phyloP scores from a whole-genome alignment of 2,329 filamentous ascomycete genomes.

The Lachnellula cervina region DNA sequence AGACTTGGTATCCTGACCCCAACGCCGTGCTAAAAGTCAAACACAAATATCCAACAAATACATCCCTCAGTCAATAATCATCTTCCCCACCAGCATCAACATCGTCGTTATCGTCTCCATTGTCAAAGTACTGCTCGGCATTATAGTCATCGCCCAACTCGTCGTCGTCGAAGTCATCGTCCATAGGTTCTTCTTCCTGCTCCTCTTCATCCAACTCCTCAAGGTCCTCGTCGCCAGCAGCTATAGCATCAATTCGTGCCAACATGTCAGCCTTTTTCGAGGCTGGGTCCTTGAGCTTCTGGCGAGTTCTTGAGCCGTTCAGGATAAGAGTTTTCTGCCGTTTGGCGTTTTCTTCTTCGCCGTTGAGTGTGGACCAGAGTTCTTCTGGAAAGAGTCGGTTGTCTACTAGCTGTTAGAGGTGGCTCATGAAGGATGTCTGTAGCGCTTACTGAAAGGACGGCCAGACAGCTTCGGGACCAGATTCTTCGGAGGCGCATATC shows the following conservation, averaged over 20 bases:
- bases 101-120: conserved; percentile 49
- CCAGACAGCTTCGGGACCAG: conserved; percentile 49
- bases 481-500: conserved; percentile 52
- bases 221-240: conserved; percentile 31
- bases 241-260: conserved; percentile 22
- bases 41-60: not conserved
- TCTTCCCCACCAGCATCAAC: conserved; percentile 45
- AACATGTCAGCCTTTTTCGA: conserved; percentile 30
- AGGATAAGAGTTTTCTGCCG: conserved; percentile 10
- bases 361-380: conserved; percentile 49
- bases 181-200: conserved; percentile 38
- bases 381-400: conserved; percentile 55
- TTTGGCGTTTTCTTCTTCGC: conserved; percentile 20
- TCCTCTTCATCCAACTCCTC: conserved; percentile 33
- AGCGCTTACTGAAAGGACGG: conserved; percentile 47
- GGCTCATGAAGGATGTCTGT: not conserved
- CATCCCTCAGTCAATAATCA: conserved; percentile 20
- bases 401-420: conserved; percentile 34
- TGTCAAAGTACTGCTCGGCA: conserved; percentile 60
- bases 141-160: conserved; percentile 59
- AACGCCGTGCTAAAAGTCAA: conserved; percentile 9
- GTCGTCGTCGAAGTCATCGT: conserved; percentile 56
- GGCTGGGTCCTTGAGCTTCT: conserved; percentile 14
- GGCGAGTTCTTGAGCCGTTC: not conserved
- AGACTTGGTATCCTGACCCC: not conserved